phyloP scores from a whole-genome alignment of 768 basidiomycete genomes.

The Sporobolomyces roseus region DNA sequence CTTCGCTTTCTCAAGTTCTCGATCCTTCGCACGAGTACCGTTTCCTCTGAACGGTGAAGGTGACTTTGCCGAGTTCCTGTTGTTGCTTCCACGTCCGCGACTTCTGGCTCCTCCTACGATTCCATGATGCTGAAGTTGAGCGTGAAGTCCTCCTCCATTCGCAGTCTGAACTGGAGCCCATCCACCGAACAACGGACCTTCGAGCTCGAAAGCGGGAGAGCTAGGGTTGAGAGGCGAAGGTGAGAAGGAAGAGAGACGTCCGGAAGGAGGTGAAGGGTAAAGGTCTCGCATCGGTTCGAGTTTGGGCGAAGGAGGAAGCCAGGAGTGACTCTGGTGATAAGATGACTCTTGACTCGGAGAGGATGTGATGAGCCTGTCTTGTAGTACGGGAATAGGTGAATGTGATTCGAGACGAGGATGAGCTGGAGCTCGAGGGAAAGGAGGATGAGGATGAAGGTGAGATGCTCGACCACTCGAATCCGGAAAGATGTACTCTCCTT shows the following conservation, averaged over 20 bases:
- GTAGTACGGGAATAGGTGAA: background rate
- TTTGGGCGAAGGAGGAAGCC: background rate
- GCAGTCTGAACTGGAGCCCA: background rate
- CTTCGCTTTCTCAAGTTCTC: background rate
- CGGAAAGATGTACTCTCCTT: constrained; percentile 14
- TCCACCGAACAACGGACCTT: background rate
- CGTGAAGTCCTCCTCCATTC: background rate
- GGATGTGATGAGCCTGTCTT: background rate
- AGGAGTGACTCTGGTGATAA: too few species aligned
- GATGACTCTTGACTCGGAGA: background rate
- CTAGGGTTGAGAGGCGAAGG: background rate
- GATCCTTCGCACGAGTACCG: background rate
- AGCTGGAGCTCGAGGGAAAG: background rate
- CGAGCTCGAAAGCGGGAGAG: constrained; percentile 1
- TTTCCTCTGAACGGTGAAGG: background rate
- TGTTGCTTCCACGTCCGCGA: background rate
- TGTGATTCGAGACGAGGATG: background rate
- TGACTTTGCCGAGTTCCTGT: background rate
- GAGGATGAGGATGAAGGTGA: background rate
- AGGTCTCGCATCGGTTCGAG: background rate
- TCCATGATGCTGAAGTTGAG: background rate
- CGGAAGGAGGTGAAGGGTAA: constrained; percentile 2
- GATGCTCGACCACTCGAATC: constrained; percentile 3
- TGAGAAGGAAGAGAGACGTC: background rate
- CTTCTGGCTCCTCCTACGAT: background rate